Percentiles rank a stretch among this genome's conserved stretches.
phyloP scores from a whole-genome alignment of 108 stramenopile genomes.

The Stephanodiscus minutulus region DNA sequence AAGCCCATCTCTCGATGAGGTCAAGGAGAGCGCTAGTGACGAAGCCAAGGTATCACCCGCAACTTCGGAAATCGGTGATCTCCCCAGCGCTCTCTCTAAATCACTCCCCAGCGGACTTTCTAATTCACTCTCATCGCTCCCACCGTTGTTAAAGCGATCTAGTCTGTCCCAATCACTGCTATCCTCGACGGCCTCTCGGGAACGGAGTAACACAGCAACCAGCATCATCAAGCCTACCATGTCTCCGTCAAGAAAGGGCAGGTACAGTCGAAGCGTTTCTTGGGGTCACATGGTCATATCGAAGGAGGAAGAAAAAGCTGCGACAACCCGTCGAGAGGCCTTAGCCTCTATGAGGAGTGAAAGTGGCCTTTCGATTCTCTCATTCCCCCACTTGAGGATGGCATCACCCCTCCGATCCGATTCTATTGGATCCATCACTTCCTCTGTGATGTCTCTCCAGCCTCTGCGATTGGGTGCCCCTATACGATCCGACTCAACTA shows the following conservation, averaged over 20 bases:
- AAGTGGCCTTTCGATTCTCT: constrained; percentile 37
- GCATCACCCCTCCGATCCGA: constrained; percentile 48
- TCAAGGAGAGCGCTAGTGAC: constrained; percentile 5
- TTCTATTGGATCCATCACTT: constrained; percentile 33
- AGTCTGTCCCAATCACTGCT: constrained; percentile 2
- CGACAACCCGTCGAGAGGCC: constrained; percentile 4
- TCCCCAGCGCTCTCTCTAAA: constrained; percentile 15
- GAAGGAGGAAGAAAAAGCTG: constrained; percentile 25
- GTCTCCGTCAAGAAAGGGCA: constrained; percentile 23
- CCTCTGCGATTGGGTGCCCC: constrained; percentile 33
- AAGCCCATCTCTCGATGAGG: background rate
- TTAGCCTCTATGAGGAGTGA: constrained; percentile 13
- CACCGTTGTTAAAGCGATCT: background rate
- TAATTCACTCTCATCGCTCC: background rate
- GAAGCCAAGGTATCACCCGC: constrained; percentile 33
- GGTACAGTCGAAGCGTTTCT: constrained; percentile 47
- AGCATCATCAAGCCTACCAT: constrained; percentile 33
- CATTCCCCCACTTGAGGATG: constrained; percentile 42
- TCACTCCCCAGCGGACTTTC: background rate
- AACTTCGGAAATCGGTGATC: constrained; percentile 42
- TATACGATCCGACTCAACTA: constrained; percentile 43
- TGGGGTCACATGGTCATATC: constrained; percentile 37
- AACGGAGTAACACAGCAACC: constrained; percentile 26
- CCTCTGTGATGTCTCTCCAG: constrained; percentile 13
- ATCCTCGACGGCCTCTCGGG: background rate